A percentile compares a stretch with the other conserved stretches of the same genome.
phyloP scores from a whole-genome alignment of 768 basidiomycete species.

The Amanita pallidorosea region DNA sequence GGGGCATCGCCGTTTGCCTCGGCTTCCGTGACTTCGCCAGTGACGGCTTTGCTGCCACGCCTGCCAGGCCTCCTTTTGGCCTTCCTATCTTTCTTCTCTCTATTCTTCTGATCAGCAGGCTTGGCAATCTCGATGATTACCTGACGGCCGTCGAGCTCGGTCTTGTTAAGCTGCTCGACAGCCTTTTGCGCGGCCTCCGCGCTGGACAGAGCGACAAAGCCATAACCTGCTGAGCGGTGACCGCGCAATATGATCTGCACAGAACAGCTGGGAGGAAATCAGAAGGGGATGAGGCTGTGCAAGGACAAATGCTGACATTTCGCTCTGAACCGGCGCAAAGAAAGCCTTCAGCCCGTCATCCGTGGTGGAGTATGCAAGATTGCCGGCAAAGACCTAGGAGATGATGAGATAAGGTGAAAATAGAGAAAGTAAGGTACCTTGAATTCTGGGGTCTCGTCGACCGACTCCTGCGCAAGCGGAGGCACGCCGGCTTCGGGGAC shows the following conservation, averaged over 20 bases:
- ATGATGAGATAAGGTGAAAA: slow-evolving; percentile 6
- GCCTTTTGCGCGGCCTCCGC: slow-evolving; percentile 80
- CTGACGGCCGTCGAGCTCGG: slow-evolving; percentile 80
- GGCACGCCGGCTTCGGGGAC: slow-evolving; percentile 78
- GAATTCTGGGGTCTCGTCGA: slow-evolving; percentile 70
- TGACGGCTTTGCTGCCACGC: slow-evolving; percentile 78
- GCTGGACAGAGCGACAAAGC: slow-evolving; percentile 78
- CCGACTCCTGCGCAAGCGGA: slow-evolving; percentile 61
- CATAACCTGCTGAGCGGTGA: slow-evolving; percentile 81
- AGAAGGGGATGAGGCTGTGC: slow-evolving; percentile 14
- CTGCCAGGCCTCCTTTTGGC: slow-evolving; percentile 75
- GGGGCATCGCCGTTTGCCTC: slow-evolving; percentile 74
- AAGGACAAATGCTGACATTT: slow-evolving; percentile 57
- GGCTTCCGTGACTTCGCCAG: slow-evolving; percentile 84
- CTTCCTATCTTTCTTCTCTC: slow-evolving; percentile 70
- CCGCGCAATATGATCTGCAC: slow-evolving; percentile 84
- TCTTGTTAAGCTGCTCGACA: slow-evolving; percentile 76
- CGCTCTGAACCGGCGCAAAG: slow-evolving; percentile 79
- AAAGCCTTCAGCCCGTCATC: slow-evolving; percentile 92
- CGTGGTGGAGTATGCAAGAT: slow-evolving; percentile 90
- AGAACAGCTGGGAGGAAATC: slow-evolving; percentile 43
- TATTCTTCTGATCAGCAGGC: slow-evolving; percentile 80
- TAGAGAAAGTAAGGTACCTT: slow-evolving; percentile 40
- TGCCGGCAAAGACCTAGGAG: slow-evolving; percentile 82
- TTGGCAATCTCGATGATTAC: slow-evolving; percentile 92